phyloP scores from a whole-genome alignment of 2,329 filamentous ascomycete species.

The Coniochaeta prunicola region DNA sequence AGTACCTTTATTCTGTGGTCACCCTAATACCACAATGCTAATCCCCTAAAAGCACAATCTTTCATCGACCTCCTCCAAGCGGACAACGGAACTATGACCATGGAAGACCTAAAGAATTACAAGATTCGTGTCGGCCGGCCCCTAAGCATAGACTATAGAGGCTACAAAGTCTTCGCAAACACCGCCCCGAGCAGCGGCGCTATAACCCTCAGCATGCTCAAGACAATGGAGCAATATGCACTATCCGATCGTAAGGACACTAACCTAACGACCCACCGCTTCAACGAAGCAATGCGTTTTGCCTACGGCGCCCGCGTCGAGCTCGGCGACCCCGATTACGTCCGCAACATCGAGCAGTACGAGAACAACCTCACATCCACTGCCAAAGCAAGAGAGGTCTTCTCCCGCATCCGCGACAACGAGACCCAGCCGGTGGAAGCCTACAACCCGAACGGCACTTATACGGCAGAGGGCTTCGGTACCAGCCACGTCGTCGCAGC shows the following conservation, averaged over 20 bases:
- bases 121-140: constrained; percentile 53
- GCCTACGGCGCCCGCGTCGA: constrained; percentile 73
- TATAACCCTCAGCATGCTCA: constrained; percentile 69
- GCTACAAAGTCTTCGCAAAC: constrained; percentile 61
- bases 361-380: constrained; percentile 62
- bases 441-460: constrained; percentile 65
- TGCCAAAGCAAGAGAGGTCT: constrained; percentile 50
- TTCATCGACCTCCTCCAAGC: constrained; percentile 63
- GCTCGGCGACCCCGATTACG: constrained; percentile 75
- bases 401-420: constrained; percentile 62
- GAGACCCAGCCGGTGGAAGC: constrained; percentile 63
- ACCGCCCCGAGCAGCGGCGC: constrained; percentile 73
- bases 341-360: constrained; percentile 53
- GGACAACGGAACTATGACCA: constrained; percentile 76
- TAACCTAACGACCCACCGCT: constrained; percentile 70
- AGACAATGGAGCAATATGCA: constrained; percentile 73
- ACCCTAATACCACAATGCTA: background rate
- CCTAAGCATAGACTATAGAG: constrained; percentile 58
- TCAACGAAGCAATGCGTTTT: constrained; percentile 86
- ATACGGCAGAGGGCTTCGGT: constrained; percentile 62
- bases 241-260: constrained; percentile 42
- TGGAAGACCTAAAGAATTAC: constrained; percentile 71
- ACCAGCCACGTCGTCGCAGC: constrained; percentile 68
- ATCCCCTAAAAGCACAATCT: constrained; percentile 41
- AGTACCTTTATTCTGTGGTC: background rate